phyloP scores from a whole-genome alignment of 2,329 filamentous ascomycete genomes.

The Gnomoniopsis smithogilvyi region DNA sequence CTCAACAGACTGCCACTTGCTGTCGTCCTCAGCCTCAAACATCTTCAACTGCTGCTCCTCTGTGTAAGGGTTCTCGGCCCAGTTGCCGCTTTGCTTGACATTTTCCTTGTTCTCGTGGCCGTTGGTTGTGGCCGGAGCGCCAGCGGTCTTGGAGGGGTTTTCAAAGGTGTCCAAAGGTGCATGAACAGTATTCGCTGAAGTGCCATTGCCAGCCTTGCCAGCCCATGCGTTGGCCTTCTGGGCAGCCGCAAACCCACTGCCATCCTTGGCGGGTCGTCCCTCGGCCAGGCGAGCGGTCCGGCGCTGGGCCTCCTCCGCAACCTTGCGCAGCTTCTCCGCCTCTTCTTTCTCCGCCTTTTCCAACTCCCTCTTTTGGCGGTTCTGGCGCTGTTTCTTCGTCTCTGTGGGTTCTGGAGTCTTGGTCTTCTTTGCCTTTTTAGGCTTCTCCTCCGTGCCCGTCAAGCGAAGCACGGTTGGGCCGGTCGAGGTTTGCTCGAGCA shows the following conservation, averaged over 20 bases:
- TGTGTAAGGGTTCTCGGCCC: constrained; percentile 51
- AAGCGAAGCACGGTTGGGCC: constrained; percentile 76
- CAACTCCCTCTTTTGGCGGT: constrained; percentile 82
- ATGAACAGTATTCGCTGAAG: constrained; percentile 36
- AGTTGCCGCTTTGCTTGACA: constrained; percentile 32
- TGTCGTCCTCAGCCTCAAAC: constrained; percentile 49
- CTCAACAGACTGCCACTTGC: constrained; percentile 57
- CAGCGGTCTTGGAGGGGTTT: constrained; percentile 31
- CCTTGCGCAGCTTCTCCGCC: constrained; percentile 74
- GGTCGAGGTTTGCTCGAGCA: constrained; percentile 72
- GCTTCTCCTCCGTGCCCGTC: constrained; percentile 56
- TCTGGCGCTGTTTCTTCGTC: constrained; percentile 94
- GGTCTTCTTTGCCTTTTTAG: constrained; percentile 60
- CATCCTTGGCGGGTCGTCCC: constrained; percentile 79
- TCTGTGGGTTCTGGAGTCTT: constrained; percentile 66
- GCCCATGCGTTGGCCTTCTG: constrained; percentile 38
- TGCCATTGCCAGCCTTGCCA: constrained; percentile 38
- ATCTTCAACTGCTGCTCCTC: constrained; percentile 62
- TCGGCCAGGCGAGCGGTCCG: constrained; percentile 78
- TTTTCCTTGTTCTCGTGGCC: constrained; percentile 33
- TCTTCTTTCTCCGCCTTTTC: constrained; percentile 72
- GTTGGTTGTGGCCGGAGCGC: constrained; percentile 28
- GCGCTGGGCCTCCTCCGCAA: constrained; percentile 76
- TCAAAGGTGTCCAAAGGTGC: constrained; percentile 60
- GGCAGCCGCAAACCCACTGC: constrained; percentile 54